Percentiles rank a stretch among this genome's conserved stretches.
Conservation (phyloP, 2,329 filamentous ascomycete species). For the Biscogniauxia mediterranea region DNA sequence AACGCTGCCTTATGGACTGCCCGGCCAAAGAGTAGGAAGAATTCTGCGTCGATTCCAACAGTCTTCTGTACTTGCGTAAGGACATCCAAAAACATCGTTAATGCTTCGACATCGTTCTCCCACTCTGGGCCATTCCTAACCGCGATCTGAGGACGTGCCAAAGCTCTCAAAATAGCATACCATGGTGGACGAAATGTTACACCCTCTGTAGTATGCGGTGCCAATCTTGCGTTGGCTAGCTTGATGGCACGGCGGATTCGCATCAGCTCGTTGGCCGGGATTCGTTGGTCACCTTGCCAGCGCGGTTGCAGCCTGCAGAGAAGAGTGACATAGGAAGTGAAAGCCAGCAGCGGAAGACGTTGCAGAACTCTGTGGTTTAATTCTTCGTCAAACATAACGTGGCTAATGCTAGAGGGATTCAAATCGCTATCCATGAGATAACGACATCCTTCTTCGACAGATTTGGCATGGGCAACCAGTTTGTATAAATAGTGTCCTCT, state of each 20-base stretch:
- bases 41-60: constrained; percentile 33
- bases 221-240: constrained; percentile 31
- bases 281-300: constrained; percentile 16
- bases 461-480: constrained; percentile 53
- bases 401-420: constrained; percentile 16
- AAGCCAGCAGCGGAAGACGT: constrained; percentile 36
- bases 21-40: constrained; percentile 38
- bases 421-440: constrained; percentile 50
- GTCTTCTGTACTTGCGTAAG: constrained; percentile 28
- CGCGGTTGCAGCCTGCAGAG: constrained; percentile 43
- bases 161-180: constrained; percentile 40
- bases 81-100: constrained; percentile 34
- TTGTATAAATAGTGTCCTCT: constrained; percentile 50
- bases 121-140: constrained; percentile 25
- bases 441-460: constrained; percentile 43
- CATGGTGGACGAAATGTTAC: constrained; percentile 39
- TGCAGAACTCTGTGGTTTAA: constrained; percentile 21
- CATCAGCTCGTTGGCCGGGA: constrained; percentile 21
- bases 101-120: constrained; percentile 29
- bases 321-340: constrained; percentile 52
- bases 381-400: constrained; percentile 19
- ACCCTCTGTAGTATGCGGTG: constrained; percentile 24
- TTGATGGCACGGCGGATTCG: constrained; percentile 36
- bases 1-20: constrained; percentile 32
- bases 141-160: constrained; percentile 36